phyloP scores from a whole-genome alignment of 2,329 filamentous ascomycete species.

The Basipetospora chlamydospora region DNA sequence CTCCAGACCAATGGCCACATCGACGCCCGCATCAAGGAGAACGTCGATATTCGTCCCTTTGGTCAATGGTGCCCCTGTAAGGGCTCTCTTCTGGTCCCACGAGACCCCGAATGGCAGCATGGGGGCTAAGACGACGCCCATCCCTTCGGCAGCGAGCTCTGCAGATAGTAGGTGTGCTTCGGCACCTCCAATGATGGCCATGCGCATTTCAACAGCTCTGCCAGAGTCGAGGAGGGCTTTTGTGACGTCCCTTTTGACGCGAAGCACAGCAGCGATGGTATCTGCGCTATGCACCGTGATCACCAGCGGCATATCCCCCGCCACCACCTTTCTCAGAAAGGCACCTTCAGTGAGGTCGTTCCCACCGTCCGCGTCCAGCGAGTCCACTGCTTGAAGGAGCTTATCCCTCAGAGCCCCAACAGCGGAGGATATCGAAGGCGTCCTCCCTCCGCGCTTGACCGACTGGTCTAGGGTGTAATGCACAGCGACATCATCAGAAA shows the following conservation, averaged over 20 bases:
- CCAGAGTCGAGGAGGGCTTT: conserved; percentile 5
- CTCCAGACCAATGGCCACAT: conserved; percentile 40
- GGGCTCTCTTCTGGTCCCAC: conserved; percentile 48
- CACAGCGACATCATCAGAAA: conserved; percentile 36
- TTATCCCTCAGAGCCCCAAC: conserved; percentile 37
- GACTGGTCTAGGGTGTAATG: conserved; percentile 41
- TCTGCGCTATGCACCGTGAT: conserved; percentile 49
- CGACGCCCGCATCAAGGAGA: conserved; percentile 43
- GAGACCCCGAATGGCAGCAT: conserved; percentile 35
- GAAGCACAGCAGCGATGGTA: conserved; percentile 44
- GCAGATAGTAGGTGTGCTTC: conserved; percentile 46
- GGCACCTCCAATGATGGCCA: conserved; percentile 47
- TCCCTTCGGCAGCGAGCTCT: conserved; percentile 38
- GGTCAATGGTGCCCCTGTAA: conserved; percentile 50
- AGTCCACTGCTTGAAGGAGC: conserved; percentile 34
- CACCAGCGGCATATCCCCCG: conserved; percentile 38
- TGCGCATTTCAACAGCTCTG: conserved; percentile 20
- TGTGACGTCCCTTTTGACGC: conserved; percentile 43
- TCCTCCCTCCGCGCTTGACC: conserved; percentile 27
- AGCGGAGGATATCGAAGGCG: conserved; percentile 36
- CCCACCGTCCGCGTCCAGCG: conserved; percentile 16
- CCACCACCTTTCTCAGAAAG: conserved; percentile 38
- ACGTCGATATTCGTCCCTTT: conserved; percentile 47
- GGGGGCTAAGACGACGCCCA: conserved; percentile 46
- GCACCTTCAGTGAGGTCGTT: conserved; percentile 32